phyloP scores from a whole-genome alignment of 1,139 yeast genomes.

The Kurtzmaniella quercitrusa region DNA sequence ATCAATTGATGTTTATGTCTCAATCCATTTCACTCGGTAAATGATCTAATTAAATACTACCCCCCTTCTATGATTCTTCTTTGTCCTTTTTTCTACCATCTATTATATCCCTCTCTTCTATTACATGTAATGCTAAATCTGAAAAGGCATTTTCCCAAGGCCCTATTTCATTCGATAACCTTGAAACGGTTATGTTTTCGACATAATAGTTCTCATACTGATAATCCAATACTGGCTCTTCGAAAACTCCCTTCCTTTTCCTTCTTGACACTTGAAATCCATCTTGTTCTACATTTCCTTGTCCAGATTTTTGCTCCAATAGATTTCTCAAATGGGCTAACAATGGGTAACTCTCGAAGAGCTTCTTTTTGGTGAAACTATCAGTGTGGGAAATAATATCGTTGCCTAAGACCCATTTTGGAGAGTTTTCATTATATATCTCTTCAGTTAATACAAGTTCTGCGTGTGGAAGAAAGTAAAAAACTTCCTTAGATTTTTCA shows the following conservation, averaged over 20 bases:
- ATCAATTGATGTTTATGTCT: no score
- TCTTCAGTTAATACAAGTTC: constrained; percentile 54
- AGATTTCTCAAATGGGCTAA: constrained; percentile 37
- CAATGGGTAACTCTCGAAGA: constrained; percentile 36
- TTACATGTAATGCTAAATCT: constrained; percentile 43
- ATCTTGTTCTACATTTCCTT: constrained; percentile 3
- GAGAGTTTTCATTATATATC: constrained; percentile 29
- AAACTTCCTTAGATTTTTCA: constrained; percentile 14
- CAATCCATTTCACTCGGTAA: no score
- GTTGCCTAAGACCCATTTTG: constrained; percentile 42
- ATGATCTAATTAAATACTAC: no score
- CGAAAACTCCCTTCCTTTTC: constrained; percentile 18
- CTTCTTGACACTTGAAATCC: constrained; percentile 16
- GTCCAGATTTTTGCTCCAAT: constrained; percentile 11
- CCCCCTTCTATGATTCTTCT: no score
- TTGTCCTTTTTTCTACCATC: neutral
- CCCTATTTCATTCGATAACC: constrained; percentile 23
- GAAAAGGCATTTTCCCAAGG: constrained; percentile 54
- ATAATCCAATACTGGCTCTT: constrained; percentile 36
- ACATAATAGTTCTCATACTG: constrained; percentile 31
- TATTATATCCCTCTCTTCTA: neutral
- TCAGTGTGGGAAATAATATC: constrained; percentile 50
- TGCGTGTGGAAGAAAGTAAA: constrained; percentile 73
- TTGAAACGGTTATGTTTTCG: constrained; percentile 12
- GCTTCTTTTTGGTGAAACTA: constrained; percentile 37